phyloP scores from a whole-genome alignment of 2,329 filamentous ascomycete genomes.

The Trematosphaeria pertusa region DNA sequence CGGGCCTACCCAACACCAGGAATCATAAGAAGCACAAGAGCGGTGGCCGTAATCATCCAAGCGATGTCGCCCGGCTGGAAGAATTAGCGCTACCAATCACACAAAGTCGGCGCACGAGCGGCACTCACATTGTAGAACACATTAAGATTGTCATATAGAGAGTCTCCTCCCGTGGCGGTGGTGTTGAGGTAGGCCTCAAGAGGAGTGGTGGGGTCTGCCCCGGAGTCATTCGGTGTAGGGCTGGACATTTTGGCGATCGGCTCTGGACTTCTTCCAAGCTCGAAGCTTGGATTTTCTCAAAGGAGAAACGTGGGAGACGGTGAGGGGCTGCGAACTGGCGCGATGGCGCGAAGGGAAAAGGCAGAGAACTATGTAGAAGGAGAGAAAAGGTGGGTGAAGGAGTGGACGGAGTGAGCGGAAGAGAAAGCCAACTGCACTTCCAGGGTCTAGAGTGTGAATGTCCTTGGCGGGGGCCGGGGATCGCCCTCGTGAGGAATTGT shows the following conservation, averaged over 20 bases:
- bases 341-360: background rate
- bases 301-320: background rate
- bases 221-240: constrained; percentile 27
- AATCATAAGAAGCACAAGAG: constrained; percentile 89
- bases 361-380: constrained; percentile 1
- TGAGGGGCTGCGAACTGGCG: background rate
- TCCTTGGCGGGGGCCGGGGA: constrained; percentile 29
- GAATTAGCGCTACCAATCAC: constrained; percentile 34
- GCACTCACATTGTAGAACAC: constrained; percentile 77
- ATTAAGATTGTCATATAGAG: constrained; percentile 76
- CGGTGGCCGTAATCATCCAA: constrained; percentile 78
- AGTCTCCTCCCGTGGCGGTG: constrained; percentile 70
- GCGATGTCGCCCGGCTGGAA: constrained; percentile 77
- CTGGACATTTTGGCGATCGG: constrained; percentile 25
- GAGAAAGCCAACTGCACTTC: constrained; percentile 28
- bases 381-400: constrained; percentile 21
- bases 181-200: constrained; percentile 60
- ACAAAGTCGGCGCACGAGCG: constrained; percentile 11
- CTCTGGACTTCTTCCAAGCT: background rate
- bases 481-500: constrained; percentile 1
- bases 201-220: constrained; percentile 39
- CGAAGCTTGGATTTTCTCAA: constrained; percentile 1
- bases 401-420: constrained; percentile 29
- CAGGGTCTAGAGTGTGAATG: constrained; percentile 26
- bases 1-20: constrained; percentile 81